phyloP scores from a whole-genome alignment of 2,329 filamentous ascomycete genomes.

The Pezicula rhizophila region DNA sequence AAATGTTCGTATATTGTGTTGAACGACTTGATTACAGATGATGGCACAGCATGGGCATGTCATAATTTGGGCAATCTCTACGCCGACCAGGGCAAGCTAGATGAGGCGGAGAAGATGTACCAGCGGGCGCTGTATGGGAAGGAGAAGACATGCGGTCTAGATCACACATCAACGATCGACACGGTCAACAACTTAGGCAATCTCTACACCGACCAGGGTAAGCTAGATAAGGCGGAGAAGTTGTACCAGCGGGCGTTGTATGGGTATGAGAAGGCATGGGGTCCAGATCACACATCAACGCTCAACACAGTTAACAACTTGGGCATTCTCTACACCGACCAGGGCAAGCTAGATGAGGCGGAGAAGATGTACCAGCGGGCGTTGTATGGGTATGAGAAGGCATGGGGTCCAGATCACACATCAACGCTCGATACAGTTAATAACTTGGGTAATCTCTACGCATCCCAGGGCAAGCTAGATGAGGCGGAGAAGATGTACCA shows the following conservation, averaged over 20 bases:
- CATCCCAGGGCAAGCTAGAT: slow-evolving; percentile 4
- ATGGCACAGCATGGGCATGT: slow-evolving; percentile 7
- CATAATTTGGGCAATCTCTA: slow-evolving; percentile 21
- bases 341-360: slow-evolving; percentile 22
- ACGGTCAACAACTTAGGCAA: slow-evolving; percentile 22
- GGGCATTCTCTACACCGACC: slow-evolving; percentile 18
- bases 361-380: slow-evolving; percentile 18
- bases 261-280: slow-evolving; percentile 18
- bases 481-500: slow-evolving; percentile 21
- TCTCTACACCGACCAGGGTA: slow-evolving; percentile 20
- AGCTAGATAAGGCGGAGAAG: slow-evolving; percentile 21
- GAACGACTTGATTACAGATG: slow-evolving; percentile 8
- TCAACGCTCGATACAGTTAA: slow-evolving; percentile 4
- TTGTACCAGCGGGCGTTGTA: slow-evolving; percentile 14
- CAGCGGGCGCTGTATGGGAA: slow-evolving; percentile 7
- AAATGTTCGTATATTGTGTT: slow-evolving; percentile 4
- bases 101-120: slow-evolving; percentile 22
- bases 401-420: slow-evolving; percentile 19
- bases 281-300: slow-evolving; percentile 18
- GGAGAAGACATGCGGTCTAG: slow-evolving; percentile 11
- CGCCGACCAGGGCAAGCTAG: slow-evolving; percentile 15
- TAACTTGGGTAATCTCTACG: slow-evolving; percentile 3
- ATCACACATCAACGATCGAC: slow-evolving; percentile 6
- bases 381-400: slow-evolving; percentile 17
- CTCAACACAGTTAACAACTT: slow-evolving; percentile 19